Evolutionary conservation across 1,284 basidiomycete genomes (phyloP).

Genomic region (Microbotryum silenes-acaulis): DNA sequence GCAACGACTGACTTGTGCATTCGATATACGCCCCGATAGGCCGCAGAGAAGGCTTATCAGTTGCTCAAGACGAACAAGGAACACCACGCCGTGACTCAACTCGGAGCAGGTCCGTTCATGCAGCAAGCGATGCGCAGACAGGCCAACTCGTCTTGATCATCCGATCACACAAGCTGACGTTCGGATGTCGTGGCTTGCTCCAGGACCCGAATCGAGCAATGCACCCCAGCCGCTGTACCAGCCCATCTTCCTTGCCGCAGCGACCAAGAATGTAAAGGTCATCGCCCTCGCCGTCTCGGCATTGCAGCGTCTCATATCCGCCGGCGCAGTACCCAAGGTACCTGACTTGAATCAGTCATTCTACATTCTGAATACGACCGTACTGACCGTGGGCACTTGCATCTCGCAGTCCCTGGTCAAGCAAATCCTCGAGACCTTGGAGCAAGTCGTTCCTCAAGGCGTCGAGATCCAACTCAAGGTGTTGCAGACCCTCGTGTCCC

Average conservation of each 20-base stretch:
- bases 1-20: background rate
- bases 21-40: constrained; percentile 17
- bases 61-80: constrained; percentile 32
- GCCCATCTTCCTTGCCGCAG: constrained; percentile 89
- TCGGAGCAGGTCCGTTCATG: constrained; percentile 19
- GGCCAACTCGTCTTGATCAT: too few species aligned
- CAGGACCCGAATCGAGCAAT: background rate
- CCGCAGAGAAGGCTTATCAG: constrained; percentile 36
- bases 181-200: too few species aligned
- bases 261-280: constrained; percentile 87
- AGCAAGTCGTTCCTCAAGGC: constrained; percentile 77
- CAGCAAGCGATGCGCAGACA: too few species aligned
- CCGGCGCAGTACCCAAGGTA: constrained; percentile 61
- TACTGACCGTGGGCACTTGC: background rate
- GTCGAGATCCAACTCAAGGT: constrained; percentile 91
- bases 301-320: constrained; percentile 78
- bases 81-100: constrained; percentile 27
- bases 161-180: too few species aligned
- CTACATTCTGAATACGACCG: background rate
- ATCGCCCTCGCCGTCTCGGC: constrained; percentile 85
- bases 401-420: constrained; percentile 57
- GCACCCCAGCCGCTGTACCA: constrained; percentile 65
- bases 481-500: constrained; percentile 77
- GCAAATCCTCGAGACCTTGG: constrained; percentile 69
- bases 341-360: constrained; percentile 15